phyloP scores from a whole-genome alignment of 2,329 filamentous ascomycete genomes.

The Botrytis tulipae region DNA sequence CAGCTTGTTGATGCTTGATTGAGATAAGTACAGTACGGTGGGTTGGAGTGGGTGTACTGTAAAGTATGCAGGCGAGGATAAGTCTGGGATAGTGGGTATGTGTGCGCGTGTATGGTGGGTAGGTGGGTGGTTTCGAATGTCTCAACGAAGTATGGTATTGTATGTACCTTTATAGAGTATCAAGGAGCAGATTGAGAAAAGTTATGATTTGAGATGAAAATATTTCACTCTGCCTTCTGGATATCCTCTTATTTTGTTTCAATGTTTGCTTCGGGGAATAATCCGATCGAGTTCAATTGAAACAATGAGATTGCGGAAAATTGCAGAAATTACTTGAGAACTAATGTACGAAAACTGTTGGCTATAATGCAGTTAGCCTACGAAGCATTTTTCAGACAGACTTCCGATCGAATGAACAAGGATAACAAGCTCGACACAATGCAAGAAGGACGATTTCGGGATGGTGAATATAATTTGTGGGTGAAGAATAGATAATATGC shows the following conservation, averaged over 20 bases:
- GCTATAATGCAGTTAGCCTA: constrained; percentile 22
- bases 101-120: neutral
- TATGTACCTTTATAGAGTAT: neutral
- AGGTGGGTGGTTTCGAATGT: neutral
- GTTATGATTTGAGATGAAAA: neutral
- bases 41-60: neutral
- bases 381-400: constrained; percentile 13
- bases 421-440: constrained; percentile 11
- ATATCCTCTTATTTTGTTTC: constrained; percentile 18
- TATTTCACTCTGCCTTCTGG: neutral
- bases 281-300: constrained; percentile 19
- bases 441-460: constrained; percentile 18
- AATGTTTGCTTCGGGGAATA: constrained; percentile 15
- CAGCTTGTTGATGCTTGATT: constrained; percentile 4
- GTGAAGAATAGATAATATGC: constrained; percentile 7
- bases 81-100: constrained; percentile 9
- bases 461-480: constrained; percentile 11
- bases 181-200: neutral
- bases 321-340: constrained; percentile 21
- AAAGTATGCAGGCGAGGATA: constrained; percentile 14
- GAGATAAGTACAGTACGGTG: neutral
- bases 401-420: constrained; percentile 19
- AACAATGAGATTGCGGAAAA: constrained; percentile 20
- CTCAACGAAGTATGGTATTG: neutral
- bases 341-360: constrained; percentile 22